Conservation (phyloP, 108 stramenopile species). For the Conticribra guillardii region DNA sequence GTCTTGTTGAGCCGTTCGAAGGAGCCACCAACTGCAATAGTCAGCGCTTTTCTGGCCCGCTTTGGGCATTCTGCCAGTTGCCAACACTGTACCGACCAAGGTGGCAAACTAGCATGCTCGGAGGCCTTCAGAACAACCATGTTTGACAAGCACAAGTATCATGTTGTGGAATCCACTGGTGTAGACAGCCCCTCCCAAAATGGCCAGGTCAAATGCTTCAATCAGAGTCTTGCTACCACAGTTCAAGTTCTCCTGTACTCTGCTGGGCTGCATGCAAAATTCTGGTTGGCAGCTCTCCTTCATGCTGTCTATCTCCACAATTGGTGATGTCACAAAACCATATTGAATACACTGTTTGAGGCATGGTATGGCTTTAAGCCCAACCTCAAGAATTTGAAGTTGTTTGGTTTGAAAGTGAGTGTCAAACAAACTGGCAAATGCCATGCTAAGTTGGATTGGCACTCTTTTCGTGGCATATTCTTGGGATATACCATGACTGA, state of each 20-base stretch:
- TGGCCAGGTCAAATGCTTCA: slow-evolving; percentile 2
- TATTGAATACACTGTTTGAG: slow-evolving; percentile 5
- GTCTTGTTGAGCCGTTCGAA: neutral
- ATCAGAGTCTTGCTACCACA: neutral
- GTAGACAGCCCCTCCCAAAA: no score
- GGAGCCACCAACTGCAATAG: neutral
- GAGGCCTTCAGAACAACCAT: neutral
- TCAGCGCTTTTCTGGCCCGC: neutral
- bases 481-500: slow-evolving; percentile 10
- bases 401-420: slow-evolving; percentile 15
- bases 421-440: slow-evolving; percentile 13
- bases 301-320: slow-evolving; percentile 13
- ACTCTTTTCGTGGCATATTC: no score
- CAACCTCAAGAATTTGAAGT: neutral
- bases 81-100: neutral
- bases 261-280: no score
- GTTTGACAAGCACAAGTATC: no score
- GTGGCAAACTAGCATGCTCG: neutral
- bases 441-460: neutral
- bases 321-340: neutral
- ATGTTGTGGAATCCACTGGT: slow-evolving; percentile 4
- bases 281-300: no score
- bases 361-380: slow-evolving; percentile 9
- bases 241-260: no score
- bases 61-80: slow-evolving; percentile 3